Base-by-base conservation (phyloP, 306 rosid species). In the Sicyos baderoa region DNA sequence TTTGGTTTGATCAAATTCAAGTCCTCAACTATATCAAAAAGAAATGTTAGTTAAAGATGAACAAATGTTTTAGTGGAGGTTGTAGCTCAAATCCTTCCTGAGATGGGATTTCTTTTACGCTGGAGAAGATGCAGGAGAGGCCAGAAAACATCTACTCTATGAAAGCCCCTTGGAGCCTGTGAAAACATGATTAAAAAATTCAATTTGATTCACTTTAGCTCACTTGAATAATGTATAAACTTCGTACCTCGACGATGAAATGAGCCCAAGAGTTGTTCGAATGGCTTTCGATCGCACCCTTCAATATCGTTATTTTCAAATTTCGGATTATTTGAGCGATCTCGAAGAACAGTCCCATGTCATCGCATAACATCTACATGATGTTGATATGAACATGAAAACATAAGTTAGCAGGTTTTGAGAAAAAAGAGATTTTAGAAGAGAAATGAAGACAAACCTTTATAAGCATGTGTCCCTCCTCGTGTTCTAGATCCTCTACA, bases 121-220 rank as follows among this genome's bases (percentile, higher is more conserved):
- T 89, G 98, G 76, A 88, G 74, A 74, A 93, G 88, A 84, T 88
- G 95, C 78, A 93, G 74, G 21, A 93, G 82, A 35, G 95, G 97
- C 80, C 95, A 88, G 65, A 89, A 82, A 47, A 93, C 70, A 64
- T 93, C 96, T 94, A 85, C 85, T 60, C 97, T 86, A 82, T 87
- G 96, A 61, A 93, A 89, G 3, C 98, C 95, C 76, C 85, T 85
- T 9, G 91, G 84, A 74, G 77, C 91, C 98, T 93, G 42, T 17
- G 17, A 49, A 15, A 40, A 61, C 21, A 14, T 35, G 42, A 5
- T 16, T 32, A 29, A 68, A 5, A 19, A 6, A 12, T 7, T 25
- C 47, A 68, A n/a, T 49, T 6, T 6, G 35, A 35, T 54, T 27
- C 14, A 0, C 16, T 4, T 40, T 19, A 21, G 53, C 17, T 12